These are phyloP conservation scores for Cladobotryum protrusum DNA, from an alignment of 2,329 filamentous ascomycete species.

Conservation along the genomic window DNA sequence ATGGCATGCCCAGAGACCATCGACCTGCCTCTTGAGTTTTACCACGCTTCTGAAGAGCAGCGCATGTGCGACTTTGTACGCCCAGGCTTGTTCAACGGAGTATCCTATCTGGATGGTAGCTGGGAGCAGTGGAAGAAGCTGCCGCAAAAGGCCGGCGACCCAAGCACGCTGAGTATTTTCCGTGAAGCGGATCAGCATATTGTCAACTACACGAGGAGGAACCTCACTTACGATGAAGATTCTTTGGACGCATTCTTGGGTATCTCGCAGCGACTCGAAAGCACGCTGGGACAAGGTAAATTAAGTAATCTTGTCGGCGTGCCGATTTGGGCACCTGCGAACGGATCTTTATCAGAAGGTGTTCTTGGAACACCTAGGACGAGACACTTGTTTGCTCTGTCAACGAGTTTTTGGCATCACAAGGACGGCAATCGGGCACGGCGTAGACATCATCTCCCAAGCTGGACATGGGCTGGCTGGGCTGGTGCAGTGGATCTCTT, in stretches of 20 bases:
- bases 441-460: conserved; percentile 27
- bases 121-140: conserved; percentile 31
- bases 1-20: conserved; percentile 32
- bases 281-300: conserved; percentile 23
- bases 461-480: conserved; percentile 34
- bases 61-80: conserved; percentile 31
- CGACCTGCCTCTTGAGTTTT: conserved; percentile 25
- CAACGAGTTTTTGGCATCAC: conserved; percentile 33
- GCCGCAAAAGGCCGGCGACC: conserved; percentile 21
- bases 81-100: conserved; percentile 29
- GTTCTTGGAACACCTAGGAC: conserved; percentile 17
- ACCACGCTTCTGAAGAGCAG: conserved; percentile 27
- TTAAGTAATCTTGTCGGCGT: conserved; percentile 27
- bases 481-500: conserved; percentile 28
- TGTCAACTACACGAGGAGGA: conserved; percentile 24
- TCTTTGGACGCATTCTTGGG: conserved; percentile 28
- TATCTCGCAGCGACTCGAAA: conserved; percentile 25
- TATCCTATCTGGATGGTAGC: conserved; percentile 29
- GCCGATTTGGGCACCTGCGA: conserved; percentile 25
- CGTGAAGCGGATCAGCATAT: conserved; percentile 29
- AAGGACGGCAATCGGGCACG: conserved; percentile 18
- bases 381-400: conserved; percentile 27
- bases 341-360: background rate
- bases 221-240: conserved; percentile 26
- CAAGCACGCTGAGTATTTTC: conserved; percentile 31